Evolutionary conservation across 2,329 filamentous ascomycete species (phyloP), one percentile per base, ranked within the genome.

Genomic region (Ploettnerulaceae sp.): DNA sequence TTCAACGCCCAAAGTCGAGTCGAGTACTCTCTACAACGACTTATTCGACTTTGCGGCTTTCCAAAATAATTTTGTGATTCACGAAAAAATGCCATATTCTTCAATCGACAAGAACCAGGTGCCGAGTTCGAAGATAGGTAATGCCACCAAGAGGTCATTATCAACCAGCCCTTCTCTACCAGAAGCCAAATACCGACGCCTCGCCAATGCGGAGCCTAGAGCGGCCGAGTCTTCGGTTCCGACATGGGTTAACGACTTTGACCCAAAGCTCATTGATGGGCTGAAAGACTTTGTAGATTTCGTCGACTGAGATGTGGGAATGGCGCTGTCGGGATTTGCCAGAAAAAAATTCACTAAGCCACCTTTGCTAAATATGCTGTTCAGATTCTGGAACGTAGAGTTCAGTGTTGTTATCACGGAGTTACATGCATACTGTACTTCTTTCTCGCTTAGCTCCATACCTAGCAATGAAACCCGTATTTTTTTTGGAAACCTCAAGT

Each of bases 181-280:
- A 7, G 41, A 54, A 5, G 31, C 44, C 9, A 60, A 61, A 43
- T 39, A 47, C 37, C 53, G 51, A 18, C 53, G 51, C 41, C 17
- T 52, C 8, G 38, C 21, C 12, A 44, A 56, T 26, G 31, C 49
- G 2, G 39, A 49, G 21, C 17, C 17, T 4, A 12, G 17, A 20
- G 7, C 45, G 7, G 11, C 43, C 8, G 20, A 33, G 26, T 28
- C 32, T 31, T 51, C 53, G 18, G 31, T 58, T 36, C 60, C 64
- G 24, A 53, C 51, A 3, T 64, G 64, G 64, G 58, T 62, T 7
- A 51, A 60, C 36, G 63, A 63, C 3, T 56, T 65, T 43, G 63
- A 66, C 36, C 38, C 58, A 9, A 59, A n/a, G n/a, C n/a, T n/a
- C n/a, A n/a, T n/a, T n/a, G n/a, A n/a, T n/a, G n/a, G n/a, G n/a